Percentiles rank a stretch among this genome's conserved stretches.
Evolutionary conservation across 78 protist species (phyloP).

Genomic region (Dictyostelium purpureum): DNA sequence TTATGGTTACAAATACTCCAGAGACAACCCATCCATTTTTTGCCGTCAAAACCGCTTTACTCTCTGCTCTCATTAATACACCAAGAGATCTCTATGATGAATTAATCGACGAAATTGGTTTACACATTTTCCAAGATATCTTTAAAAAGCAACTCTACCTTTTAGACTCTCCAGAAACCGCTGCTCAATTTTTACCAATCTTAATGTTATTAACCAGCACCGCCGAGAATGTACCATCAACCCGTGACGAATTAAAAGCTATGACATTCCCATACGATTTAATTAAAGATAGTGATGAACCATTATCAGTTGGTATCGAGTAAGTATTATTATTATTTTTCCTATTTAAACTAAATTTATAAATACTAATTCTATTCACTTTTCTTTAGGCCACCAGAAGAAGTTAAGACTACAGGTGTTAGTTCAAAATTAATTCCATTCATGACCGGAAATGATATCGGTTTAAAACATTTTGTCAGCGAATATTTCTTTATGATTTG

Average conservation of each 20-base stretch:
- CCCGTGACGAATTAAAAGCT: constrained; percentile 33
- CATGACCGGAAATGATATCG: constrained; percentile 69
- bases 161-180: constrained; percentile 13
- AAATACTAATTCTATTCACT: background rate
- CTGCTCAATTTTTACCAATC: constrained; percentile 57
- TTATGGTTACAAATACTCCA: constrained; percentile 8
- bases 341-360: background rate
- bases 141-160: constrained; percentile 22
- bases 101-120: constrained; percentile 17
- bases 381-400: constrained; percentile 45
- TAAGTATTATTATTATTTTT: background rate
- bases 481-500: constrained; percentile 66
- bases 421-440: constrained; percentile 72
- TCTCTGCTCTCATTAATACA: constrained; percentile 53
- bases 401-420: constrained; percentile 21
- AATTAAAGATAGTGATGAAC: constrained; percentile 65
- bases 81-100: constrained; percentile 53
- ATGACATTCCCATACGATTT: constrained; percentile 66
- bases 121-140: constrained; percentile 33
- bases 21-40: constrained; percentile 14
- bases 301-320: constrained; percentile 56
- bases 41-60: constrained; percentile 10
- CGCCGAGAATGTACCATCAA: constrained; percentile 50
- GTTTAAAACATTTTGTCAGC: constrained; percentile 57
- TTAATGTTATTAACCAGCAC: constrained; percentile 44